Conservation (phyloP, 768 basidiomycete species). For the Boletus rex-veris region DNA sequence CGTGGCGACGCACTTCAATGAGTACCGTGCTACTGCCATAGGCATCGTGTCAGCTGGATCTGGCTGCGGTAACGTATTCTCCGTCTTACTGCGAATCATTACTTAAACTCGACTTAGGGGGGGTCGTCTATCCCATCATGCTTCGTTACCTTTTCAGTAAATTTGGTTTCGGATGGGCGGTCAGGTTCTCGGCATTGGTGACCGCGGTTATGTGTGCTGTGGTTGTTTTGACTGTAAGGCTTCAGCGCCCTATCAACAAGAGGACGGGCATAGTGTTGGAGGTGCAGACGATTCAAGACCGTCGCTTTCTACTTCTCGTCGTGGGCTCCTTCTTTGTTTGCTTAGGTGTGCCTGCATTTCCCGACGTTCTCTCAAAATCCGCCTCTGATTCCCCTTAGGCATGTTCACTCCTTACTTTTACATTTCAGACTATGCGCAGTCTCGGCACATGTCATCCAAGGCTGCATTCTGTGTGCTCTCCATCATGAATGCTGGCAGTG, state of each 20-base stretch:
- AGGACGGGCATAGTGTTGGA: constrained; percentile 21
- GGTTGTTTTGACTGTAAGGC: constrained; percentile 47
- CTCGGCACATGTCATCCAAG: constrained; percentile 34
- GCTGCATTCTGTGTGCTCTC: constrained; percentile 57
- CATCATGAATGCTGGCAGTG: constrained; percentile 64
- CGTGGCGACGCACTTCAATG: constrained; percentile 61
- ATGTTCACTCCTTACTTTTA: constrained; percentile 72
- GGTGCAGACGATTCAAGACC: constrained; percentile 40
- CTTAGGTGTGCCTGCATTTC: constrained; percentile 43
- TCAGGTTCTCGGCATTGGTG: constrained; percentile 54
- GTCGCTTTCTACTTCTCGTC: constrained; percentile 50
- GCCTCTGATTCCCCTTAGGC: constrained; percentile 38
- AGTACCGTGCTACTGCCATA: constrained; percentile 66
- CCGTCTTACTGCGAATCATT: constrained; percentile 15
- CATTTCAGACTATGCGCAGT: constrained; percentile 56
- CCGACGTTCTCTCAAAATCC: neutral
- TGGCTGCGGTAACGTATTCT: constrained; percentile 44
- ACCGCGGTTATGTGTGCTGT: constrained; percentile 45
- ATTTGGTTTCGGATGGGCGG: constrained; percentile 61
- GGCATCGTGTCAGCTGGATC: constrained; percentile 73
- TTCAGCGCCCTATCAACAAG: constrained; percentile 20
- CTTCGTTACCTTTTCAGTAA: constrained; percentile 52
- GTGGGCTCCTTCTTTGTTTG: constrained; percentile 56
- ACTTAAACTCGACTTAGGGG: constrained; percentile 41
- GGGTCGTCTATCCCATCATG: constrained; percentile 66